Evolutionary conservation across 352 stramenopile genomes (phyloP).

Genomic region (Pythium dissotocum): DNA sequence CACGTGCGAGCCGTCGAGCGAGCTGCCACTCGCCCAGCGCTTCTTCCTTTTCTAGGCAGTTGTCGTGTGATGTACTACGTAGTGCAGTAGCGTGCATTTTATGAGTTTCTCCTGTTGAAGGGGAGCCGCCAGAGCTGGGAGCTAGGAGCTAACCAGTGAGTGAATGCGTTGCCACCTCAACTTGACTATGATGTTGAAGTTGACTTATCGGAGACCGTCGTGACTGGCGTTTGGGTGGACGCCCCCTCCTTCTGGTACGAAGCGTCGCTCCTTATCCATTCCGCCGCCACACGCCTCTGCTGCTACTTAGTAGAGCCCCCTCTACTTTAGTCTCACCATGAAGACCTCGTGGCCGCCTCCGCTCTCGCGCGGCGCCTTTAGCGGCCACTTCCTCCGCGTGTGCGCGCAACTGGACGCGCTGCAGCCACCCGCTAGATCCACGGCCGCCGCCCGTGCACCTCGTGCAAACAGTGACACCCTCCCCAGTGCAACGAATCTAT

Average conservation of each 20-base stretch:
- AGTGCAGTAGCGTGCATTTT: neutral
- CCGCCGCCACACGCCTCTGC: too few relatives aligned
- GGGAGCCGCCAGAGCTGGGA: too few relatives aligned
- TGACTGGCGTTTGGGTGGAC: too few relatives aligned
- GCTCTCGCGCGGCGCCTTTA: neutral
- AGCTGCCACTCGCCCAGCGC: conserved; percentile 89
- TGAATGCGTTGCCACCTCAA: neutral
- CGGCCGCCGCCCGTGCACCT: neutral
- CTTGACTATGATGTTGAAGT: neutral
- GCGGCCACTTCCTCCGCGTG: conserved; percentile 21
- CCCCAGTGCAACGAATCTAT: too few relatives aligned
- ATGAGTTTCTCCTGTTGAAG: too few relatives aligned
- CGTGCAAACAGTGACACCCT: neutral
- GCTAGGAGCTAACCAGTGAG: neutral
- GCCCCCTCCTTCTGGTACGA: too few relatives aligned
- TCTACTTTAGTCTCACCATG: neutral
- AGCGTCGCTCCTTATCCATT: neutral
- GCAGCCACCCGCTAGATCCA: conserved; percentile 7
- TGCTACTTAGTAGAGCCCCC: too few relatives aligned
- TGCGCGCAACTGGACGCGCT: conserved; percentile 38
- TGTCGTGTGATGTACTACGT: neutral
- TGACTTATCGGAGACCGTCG: neutral
- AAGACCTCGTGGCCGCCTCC: conserved; percentile 6
- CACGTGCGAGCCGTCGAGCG: conserved; percentile 80
- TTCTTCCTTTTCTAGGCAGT: conserved; percentile 93